A percentile compares a stretch with the other conserved stretches of the same genome.
Evolutionary conservation across 306 rosid species (phyloP).

Genomic region (Senna siamea): DNA sequence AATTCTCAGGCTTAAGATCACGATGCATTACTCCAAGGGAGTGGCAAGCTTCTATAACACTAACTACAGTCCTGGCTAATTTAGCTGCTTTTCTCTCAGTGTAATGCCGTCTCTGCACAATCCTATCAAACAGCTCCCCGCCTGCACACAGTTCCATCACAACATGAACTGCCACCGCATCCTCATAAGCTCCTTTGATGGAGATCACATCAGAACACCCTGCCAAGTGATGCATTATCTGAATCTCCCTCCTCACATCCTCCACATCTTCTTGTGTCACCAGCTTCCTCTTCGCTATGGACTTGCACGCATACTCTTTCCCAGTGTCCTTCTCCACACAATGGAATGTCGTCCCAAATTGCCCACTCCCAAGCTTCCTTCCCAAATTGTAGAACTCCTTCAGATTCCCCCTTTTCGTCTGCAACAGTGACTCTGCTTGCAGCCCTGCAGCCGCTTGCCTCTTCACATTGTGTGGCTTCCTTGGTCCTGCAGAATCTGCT

Average conservation of each 20-base stretch:
- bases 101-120: conserved; percentile 70
- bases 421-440: conserved; percentile 62
- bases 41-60: conserved; percentile 87
- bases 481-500: conserved; percentile 33
- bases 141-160: conserved; percentile 91
- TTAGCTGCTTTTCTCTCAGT: conserved; percentile 81
- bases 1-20: conserved; percentile 94
- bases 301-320: conserved; percentile 82
- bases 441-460: conserved; percentile 71
- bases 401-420: conserved; percentile 65
- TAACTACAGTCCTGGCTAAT: conserved; percentile 70
- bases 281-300: conserved; percentile 77
- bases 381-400: conserved; percentile 70
- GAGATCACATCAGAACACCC: conserved; percentile 63
- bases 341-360: conserved; percentile 77
- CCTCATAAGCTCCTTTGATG: conserved; percentile 84
- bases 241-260: conserved; percentile 93
- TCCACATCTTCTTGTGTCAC: conserved; percentile 69
- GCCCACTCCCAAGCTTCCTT: conserved; percentile 78
- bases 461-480: conserved; percentile 52
- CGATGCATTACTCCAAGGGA: conserved; percentile 96
- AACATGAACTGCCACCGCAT: conserved; percentile 80
- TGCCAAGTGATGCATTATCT: conserved; percentile 86
- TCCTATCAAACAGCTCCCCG: conserved; percentile 91
- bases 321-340: conserved; percentile 75